Base-by-base conservation (phyloP, 1,284 basidiomycete genomes). In the Hymenochaete sp. region DNA sequence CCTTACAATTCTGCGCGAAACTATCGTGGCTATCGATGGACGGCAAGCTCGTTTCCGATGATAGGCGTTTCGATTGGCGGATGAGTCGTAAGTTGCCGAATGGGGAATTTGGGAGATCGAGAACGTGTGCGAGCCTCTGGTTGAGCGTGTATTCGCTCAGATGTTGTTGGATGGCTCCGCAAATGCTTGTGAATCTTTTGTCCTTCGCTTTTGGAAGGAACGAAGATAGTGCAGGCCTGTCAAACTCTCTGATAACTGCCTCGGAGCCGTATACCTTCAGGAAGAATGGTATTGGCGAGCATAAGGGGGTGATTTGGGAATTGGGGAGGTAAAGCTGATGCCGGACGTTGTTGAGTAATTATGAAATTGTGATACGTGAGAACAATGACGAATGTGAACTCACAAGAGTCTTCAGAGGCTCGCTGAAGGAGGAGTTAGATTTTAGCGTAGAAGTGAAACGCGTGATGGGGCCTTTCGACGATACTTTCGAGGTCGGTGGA, bases 321-420 rank as follows among this genome's bases (percentile, higher is more conserved):
- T 42, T 50, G 14, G 49, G 49, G n/a, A 50, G 40, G 22, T 50
- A 50, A 2, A 50, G 33, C 49, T 50, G 24, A 10, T 8, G 21
- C 21, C 21, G 14, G 13, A 35, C n/a, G 31, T 26, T 11, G 7
- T 10, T 19, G 13, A n/a, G 25, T 45, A 13, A 45, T 11, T 25
- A 14, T 6, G 8, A 22, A 11, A 8, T 43, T n/a, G 8, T 25
- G 11, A 7, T 14, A 18, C 13, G 16, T 22, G 5, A n/a, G 14
- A 13, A 4, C 8, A 5, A 39, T 21, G 8, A n/a, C 7, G 14
- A 27, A 7, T n/a, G 19, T n/a, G 10, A 43, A 29, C 49, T 19
- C 24, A 50, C 49, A n/a, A 42, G 11, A 19, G 39, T 38, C 29
- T 38, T 46, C 9, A 50, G 19, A 4, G 38, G 45, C 16, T 44